Evolutionary conservation across 2,329 filamentous ascomycete species (phyloP).

Genomic region (Diaporthe sp.): DNA sequence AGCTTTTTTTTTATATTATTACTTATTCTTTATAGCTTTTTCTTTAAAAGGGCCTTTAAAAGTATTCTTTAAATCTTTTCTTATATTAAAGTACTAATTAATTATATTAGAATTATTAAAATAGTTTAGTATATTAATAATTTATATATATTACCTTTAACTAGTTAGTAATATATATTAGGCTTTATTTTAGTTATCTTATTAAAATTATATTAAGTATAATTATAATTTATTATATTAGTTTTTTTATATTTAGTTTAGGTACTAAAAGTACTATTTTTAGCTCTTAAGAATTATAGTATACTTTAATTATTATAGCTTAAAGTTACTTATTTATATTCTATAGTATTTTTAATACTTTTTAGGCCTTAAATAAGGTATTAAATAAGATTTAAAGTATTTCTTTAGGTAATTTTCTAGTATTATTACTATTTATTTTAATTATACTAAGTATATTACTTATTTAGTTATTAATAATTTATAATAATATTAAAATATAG

Average conservation of each 20-base stretch:
- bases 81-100: neutral
- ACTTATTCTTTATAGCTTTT: neutral
- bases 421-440: neutral
- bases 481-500: neutral
- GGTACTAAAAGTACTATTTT: neutral
- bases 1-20: neutral
- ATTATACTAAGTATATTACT: neutral
- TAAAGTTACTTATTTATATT: no score
- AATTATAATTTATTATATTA: neutral
- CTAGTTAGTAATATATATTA: neutral
- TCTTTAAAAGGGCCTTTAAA: neutral
- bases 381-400: neutral
- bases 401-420: neutral
- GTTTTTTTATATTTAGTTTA: neutral
- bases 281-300: neutral
- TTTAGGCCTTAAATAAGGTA: no score
- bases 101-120: neutral
- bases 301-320: neutral
- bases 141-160: neutral
- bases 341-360: no score
- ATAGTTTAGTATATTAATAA: neutral
- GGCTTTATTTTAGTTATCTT: neutral
- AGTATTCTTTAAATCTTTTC: neutral
- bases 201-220: neutral
- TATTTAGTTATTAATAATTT: neutral